These are phyloP conservation scores for Phytopythium mirpurense DNA, from an alignment of 352 stramenopile genomes.

Conservation along the genomic window DNA sequence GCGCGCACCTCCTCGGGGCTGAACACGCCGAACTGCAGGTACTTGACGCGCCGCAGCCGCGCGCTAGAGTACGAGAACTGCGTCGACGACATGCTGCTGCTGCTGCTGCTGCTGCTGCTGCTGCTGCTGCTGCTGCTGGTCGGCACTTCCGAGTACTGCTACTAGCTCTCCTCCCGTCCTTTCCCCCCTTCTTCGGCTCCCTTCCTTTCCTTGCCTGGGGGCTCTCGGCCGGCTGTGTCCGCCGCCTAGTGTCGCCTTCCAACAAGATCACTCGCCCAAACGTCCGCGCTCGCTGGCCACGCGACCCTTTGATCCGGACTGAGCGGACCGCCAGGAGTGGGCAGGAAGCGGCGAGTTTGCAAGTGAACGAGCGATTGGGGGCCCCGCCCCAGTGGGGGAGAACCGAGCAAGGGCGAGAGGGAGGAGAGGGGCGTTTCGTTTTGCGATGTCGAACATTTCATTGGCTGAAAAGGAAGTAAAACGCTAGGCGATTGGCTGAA, in stretches of 20 bases:
- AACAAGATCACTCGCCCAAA: neutral
- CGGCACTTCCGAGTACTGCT: too few relatives aligned
- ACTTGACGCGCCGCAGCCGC: constrained; percentile 94
- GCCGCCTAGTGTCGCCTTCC: constrained; percentile 1
- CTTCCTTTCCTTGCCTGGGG: neutral
- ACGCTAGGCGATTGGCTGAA: too few relatives aligned
- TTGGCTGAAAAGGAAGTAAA: constrained; percentile 21
- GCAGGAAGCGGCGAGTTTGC: constrained; percentile 63
- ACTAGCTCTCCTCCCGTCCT: neutral
- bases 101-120: constrained; percentile 2
- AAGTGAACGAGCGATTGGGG: constrained; percentile 32
- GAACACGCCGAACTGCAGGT: constrained; percentile 98
- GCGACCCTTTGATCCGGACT: constrained; percentile 4
- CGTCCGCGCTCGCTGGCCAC: neutral
- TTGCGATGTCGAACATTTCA: neutral
- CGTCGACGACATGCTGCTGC: constrained; percentile 58
- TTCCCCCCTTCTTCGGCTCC: neutral
- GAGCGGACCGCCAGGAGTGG: constrained; percentile 16
- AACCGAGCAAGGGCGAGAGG: constrained; percentile 9
- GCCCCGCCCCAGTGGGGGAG: neutral
- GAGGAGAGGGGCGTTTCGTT: constrained; percentile 14
- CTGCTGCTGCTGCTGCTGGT: neutral
- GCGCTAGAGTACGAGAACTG: constrained; percentile 96
- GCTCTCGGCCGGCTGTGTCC: neutral
- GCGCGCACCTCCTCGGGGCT: constrained; percentile 96